These are phyloP conservation scores for Aeschynomene evenia DNA, from an alignment of 306 rosid genomes.

Conservation along the genomic window DNA sequence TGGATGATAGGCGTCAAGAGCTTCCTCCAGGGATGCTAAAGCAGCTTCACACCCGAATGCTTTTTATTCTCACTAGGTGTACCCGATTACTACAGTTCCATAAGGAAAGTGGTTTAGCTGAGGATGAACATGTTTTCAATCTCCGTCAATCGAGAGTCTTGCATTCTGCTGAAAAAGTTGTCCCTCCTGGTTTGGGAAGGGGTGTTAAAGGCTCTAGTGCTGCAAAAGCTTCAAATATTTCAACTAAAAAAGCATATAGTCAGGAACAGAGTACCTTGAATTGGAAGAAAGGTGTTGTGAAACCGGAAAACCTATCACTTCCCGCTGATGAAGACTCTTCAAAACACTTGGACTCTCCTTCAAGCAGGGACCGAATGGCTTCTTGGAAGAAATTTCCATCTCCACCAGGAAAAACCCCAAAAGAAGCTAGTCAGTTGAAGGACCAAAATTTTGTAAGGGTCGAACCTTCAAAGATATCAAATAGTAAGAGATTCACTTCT, in stretches of 20 bases:
- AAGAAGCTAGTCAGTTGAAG: constrained; percentile 57
- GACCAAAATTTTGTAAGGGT: constrained; percentile 56
- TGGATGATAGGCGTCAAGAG: constrained; percentile 99
- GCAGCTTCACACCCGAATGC: constrained; percentile 95
- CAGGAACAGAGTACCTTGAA: constrained; percentile 72
- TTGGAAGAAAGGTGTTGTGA: constrained; percentile 65
- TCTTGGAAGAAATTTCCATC: constrained; percentile 93
- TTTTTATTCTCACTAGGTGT: constrained; percentile 97
- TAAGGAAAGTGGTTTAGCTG: constrained; percentile 90
- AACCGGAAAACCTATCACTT: constrained; percentile 40
- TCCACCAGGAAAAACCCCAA: constrained; percentile 51
- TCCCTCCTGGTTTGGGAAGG: constrained; percentile 62
- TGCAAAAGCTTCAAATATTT: constrained; percentile 58
- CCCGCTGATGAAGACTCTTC: constrained; percentile 52
- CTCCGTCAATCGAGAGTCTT: constrained; percentile 80
- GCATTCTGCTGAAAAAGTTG: constrained; percentile 63
- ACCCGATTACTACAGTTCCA: constrained; percentile 93
- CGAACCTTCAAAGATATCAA: constrained; percentile 57
- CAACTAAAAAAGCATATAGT: constrained; percentile 79
- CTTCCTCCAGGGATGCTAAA: constrained; percentile 86
- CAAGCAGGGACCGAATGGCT: constrained; percentile 69
- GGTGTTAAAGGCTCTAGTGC: constrained; percentile 56
- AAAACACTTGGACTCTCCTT: constrained; percentile 56
- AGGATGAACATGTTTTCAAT: constrained; percentile 77
- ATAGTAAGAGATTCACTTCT: constrained; percentile 45